A percentile compares a stretch with the other conserved stretches of the same genome.
phyloP scores from a whole-genome alignment of 2,329 filamentous ascomycete species.

The Dendrostoma leiphaemia region DNA sequence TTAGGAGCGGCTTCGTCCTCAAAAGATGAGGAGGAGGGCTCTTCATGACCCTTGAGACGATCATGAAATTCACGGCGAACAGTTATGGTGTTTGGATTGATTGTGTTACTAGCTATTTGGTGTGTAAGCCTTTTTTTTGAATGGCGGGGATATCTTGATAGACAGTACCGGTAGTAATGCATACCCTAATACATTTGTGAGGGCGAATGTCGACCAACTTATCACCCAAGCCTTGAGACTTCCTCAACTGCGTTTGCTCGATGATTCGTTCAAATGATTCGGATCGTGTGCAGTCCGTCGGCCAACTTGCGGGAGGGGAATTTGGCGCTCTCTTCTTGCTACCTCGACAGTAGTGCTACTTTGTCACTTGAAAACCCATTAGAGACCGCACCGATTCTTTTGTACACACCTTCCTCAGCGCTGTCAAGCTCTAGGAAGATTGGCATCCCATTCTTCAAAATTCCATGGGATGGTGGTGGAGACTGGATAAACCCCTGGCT shows the following conservation, averaged over 20 bases:
- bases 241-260: no score
- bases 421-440: background rate
- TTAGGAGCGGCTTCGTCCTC: conserved; percentile 5
- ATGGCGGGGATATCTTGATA: background rate
- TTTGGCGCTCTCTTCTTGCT: background rate
- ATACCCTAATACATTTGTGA: background rate
- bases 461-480: no score
- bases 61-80: background rate
- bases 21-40: conserved; percentile 3
- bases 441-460: no score
- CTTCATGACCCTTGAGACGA: background rate
- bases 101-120: background rate
- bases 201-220: background rate
- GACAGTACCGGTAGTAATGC: background rate
- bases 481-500: no score
- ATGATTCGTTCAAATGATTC: no score
- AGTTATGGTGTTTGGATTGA: background rate
- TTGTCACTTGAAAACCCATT: background rate
- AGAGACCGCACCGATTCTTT: background rate
- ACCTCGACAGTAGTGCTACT: background rate
- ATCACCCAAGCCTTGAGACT: no score
- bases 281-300: background rate
- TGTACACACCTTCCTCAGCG: background rate
- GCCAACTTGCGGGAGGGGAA: background rate
- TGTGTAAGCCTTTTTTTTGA: background rate